Percentiles rank a stretch among this genome's conserved stretches.
Conservation (phyloP, 2,329 filamentous ascomycete genomes). For the Chrysoporthe puriensis region DNA sequence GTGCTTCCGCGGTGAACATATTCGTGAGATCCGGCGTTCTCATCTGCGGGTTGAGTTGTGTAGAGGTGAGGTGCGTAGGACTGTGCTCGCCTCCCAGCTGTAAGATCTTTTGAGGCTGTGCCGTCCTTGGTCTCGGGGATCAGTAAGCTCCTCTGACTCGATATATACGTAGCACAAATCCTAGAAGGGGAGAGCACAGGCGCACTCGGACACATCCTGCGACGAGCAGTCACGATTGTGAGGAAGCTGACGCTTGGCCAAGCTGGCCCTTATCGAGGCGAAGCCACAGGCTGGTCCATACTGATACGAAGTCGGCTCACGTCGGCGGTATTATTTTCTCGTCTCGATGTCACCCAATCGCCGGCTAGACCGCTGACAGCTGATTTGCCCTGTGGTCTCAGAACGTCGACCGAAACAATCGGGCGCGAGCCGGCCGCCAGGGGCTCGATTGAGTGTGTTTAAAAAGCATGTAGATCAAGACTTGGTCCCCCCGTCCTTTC, state of each 20-base stretch:
- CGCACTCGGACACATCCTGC: not conserved
- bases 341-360: constrained; percentile 1
- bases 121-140: not conserved
- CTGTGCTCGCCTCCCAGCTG: not conserved
- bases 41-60: not conserved
- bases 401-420: not conserved
- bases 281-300: not conserved
- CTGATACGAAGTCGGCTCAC: constrained; percentile 11
- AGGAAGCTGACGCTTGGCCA: constrained; percentile 1
- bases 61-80: not conserved
- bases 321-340: constrained; percentile 7
- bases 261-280: constrained; percentile 8
- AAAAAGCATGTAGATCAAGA: not conserved
- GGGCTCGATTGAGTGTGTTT: not conserved
- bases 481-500: not conserved
- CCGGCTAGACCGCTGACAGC: not conserved
- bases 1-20: not conserved
- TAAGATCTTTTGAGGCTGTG: not conserved
- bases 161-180: constrained; percentile 1
- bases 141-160: not conserved
- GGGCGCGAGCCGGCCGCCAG: not conserved
- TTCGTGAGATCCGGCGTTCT: not conserved
- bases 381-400: not conserved
- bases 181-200: not conserved
- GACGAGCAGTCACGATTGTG: constrained; percentile 1